Evolutionary conservation across 192 early-diverging fungal genomes (phyloP), one percentile per base, ranked within the genome.

Genomic region (Irineochytrium annulatum): DNA sequence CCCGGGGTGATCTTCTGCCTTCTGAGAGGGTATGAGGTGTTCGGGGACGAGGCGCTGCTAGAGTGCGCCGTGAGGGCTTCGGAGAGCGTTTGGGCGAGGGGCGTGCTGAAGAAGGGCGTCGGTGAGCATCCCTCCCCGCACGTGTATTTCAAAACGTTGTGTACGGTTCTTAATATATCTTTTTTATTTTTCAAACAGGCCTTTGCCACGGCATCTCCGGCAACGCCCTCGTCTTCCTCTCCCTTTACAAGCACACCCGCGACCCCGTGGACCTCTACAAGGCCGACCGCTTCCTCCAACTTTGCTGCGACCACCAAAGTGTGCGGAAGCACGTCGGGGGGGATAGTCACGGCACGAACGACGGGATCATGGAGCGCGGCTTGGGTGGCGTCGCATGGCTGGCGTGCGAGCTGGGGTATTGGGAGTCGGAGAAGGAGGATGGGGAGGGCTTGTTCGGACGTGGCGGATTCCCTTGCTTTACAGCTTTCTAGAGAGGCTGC

Each of bases 151-250:
- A n/a, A n/a, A n/a, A n/a, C n/a, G n/a, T n/a, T n/a, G n/a, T n/a
- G n/a, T n/a, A n/a, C n/a, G n/a, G n/a, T n/a, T n/a, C n/a, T n/a
- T n/a, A n/a, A n/a, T n/a, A n/a, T n/a, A n/a, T n/a, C n/a, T n/a
- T n/a, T n/a, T n/a, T n/a, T n/a, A n/a, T n/a, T n/a, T n/a, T n/a
- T n/a, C n/a, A n/a, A n/a, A n/a, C n/a, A n/a, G n/a, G 64, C 22
- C 65, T 67, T 2, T 64, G 60, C 27, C 59, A 68, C 43, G 67
- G 67, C 59, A 43, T 68, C 29, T 16, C 67, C 19, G 67, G 67
- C 30, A 68, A 68, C 60, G 60, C 59, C n/a, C 39, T 33, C 35
- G 17, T 63, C 19, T 68, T 68, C 45, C 27, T 65, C 34, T 20
- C 43, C 24, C 60, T 68, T 3, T 68, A 61, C 52, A 8, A 41